Evolutionary conservation across 257 asterid genomes (phyloP).

Genomic region (Ligustrum vulgare): DNA sequence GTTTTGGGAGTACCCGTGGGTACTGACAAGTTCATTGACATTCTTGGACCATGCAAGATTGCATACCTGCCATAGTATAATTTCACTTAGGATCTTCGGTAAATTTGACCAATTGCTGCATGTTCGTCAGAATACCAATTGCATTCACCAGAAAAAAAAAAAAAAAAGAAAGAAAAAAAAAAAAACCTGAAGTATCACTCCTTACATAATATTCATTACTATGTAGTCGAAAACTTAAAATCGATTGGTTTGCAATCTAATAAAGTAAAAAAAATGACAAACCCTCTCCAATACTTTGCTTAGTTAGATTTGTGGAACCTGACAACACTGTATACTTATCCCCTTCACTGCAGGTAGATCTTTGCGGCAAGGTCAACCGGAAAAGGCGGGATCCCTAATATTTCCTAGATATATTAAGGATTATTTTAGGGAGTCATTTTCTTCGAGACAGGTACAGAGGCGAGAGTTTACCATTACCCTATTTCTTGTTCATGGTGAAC

Average conservation of each 20-base stretch:
- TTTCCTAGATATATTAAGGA: too few relatives aligned
- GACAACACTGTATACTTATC: too few relatives aligned
- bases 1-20: constrained; percentile 95
- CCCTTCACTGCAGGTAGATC: too few relatives aligned
- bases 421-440: too few relatives aligned
- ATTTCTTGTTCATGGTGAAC: too few relatives aligned
- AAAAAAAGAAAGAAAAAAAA: too few relatives aligned
- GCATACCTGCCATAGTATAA: constrained; percentile 69
- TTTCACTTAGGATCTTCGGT: constrained; percentile 12
- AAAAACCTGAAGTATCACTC: not conserved
- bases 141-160: not conserved
- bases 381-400: too few relatives aligned
- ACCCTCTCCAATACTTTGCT: not conserved
- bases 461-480: too few relatives aligned
- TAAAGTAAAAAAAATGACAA: not conserved
- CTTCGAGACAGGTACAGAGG: too few relatives aligned
- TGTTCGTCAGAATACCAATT: not conserved
- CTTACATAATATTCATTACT: not conserved
- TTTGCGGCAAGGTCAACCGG: too few relatives aligned
- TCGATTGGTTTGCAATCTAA: not conserved
- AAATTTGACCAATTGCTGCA: constrained; percentile 6
- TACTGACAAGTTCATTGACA: constrained; percentile 95
- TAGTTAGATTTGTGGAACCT: not conserved
- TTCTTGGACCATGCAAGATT: constrained; percentile 97
- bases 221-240: too few relatives aligned